Evolutionary conservation across 495 filamentous ascomycete species (phyloP).

Genomic region (Daldinia concentrica): DNA sequence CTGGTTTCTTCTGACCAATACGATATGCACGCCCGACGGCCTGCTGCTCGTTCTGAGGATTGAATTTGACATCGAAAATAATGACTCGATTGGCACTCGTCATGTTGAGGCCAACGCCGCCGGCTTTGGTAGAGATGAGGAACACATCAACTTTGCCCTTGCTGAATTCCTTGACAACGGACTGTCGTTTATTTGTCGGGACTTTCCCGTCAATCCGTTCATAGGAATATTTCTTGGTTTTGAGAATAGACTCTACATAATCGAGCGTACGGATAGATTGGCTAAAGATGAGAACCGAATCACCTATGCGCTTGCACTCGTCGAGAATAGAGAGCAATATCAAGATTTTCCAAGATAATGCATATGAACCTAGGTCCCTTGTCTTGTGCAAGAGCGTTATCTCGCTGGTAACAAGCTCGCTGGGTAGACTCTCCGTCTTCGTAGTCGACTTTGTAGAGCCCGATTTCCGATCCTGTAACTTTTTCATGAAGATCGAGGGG

Average conservation of each 20-base stretch:
- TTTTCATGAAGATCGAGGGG: conserved; percentile 69
- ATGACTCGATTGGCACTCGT: conserved; percentile 75
- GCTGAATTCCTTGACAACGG: conserved; percentile 73
- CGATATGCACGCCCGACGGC: conserved; percentile 90
- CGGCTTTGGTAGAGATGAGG: conserved; percentile 84
- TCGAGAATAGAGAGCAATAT: conserved; percentile 73
- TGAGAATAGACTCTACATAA: conserved; percentile 69
- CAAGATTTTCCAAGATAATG: conserved; percentile 71
- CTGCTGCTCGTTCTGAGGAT: conserved; percentile 84
- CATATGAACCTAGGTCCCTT: conserved; percentile 44
- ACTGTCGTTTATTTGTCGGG: conserved; percentile 63
- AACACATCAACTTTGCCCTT: conserved; percentile 61
- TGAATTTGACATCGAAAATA: conserved; percentile 85
- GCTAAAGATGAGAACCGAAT: conserved; percentile 85
- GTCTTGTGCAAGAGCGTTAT: conserved; percentile 39
- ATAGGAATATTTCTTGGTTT: conserved; percentile 52
- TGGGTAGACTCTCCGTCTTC: conserved; percentile 40
- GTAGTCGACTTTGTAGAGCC: conserved; percentile 17
- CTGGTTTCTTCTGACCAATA: conserved; percentile 82
- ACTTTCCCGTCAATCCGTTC: conserved; percentile 74
- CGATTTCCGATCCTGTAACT: conserved; percentile 54
- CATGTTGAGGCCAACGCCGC: conserved; percentile 85
- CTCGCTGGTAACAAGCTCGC: conserved; percentile 47
- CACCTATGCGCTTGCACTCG: conserved; percentile 64
- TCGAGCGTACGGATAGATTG: conserved; percentile 74